Base-by-base conservation (phyloP, 495 filamentous ascomycete genomes). In the Tuber microsphaerosporum region DNA sequence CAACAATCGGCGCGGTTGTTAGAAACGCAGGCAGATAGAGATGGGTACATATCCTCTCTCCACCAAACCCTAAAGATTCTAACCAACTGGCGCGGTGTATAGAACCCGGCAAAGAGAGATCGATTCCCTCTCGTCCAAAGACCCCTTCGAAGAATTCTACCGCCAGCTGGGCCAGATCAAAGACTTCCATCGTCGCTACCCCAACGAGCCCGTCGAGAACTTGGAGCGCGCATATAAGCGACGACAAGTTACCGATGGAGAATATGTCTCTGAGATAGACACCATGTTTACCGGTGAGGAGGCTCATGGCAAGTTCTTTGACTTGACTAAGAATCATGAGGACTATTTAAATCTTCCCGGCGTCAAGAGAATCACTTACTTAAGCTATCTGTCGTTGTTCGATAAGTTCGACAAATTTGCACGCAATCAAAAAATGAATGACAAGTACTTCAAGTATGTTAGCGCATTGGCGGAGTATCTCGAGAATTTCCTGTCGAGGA, bases 201-300 rank as follows among this genome's bases (percentile, higher is more conserved):
- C 94, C 0, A 97, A 96, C 83, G 93, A 97, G 82, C 94, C 91
- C 3, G 92, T 96, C 42, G 96, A 98, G 83, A 97, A 98, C 81
- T 89, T 97, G 19, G 95, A 99, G 85, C 88, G 90, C 74, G 93
- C 94, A 75, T 98, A 99, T 84, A 91, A 93, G 84, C 90, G 90
- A 61, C 89, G 87, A 72, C 73, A 81, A 37, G 88, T 89, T 43
- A 87, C 90, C 10, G 89, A 91, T 68, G 90, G 91, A 48, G 92
- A 94, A 48, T 80, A 84, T 37, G 82, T 86, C 26, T 85, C 86
- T 2, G 89, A 94, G 69, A 89, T 97, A 73, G 94, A 97, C 79
- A 89, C 87, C 73, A 92, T 97, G 90, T 99, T 98, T 83, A 95
- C 93, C 2, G 96, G 95, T 31, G 95, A 98, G 84, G 95, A 99